Evolutionary conservation across 768 basidiomycete genomes (phyloP).

Genomic region (Harrya chromipes): DNA sequence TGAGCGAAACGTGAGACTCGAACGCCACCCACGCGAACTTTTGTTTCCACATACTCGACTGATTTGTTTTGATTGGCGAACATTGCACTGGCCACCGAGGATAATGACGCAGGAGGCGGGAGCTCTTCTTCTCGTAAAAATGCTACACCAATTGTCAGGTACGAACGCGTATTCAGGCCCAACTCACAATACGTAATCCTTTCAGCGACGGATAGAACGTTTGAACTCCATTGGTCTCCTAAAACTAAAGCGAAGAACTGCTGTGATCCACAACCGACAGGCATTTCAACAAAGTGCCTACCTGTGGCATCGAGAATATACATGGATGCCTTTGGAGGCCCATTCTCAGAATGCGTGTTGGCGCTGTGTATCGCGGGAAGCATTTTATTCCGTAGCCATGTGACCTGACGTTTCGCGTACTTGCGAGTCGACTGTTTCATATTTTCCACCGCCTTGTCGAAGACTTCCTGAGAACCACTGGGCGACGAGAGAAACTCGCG

Average conservation of each 20-base stretch:
- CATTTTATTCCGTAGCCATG: constrained; percentile 90
- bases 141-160: constrained; percentile 28
- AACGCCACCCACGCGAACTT: not conserved
- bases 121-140: constrained; percentile 51
- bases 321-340: constrained; percentile 33
- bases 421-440: constrained; percentile 88
- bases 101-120: constrained; percentile 57
- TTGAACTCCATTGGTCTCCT: constrained; percentile 54
- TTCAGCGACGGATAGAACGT: constrained; percentile 52
- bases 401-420: constrained; percentile 88
- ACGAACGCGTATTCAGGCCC: not conserved
- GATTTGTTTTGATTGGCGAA: constrained; percentile 44
- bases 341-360: constrained; percentile 34
- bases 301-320: constrained; percentile 73
- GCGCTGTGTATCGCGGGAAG: constrained; percentile 63
- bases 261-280: not conserved
- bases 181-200: constrained; percentile 47
- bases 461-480: constrained; percentile 39
- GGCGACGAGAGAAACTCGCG: constrained; percentile 54
- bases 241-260: constrained; percentile 36
- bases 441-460: constrained; percentile 57
- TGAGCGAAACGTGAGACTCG: constrained; percentile 28
- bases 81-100: constrained; percentile 51
- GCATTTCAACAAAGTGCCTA: constrained; percentile 26
- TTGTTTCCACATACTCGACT: constrained; percentile 38